Conservation (phyloP, 2,329 filamentous ascomycete genomes). For the Calonectria crousiana region DNA sequence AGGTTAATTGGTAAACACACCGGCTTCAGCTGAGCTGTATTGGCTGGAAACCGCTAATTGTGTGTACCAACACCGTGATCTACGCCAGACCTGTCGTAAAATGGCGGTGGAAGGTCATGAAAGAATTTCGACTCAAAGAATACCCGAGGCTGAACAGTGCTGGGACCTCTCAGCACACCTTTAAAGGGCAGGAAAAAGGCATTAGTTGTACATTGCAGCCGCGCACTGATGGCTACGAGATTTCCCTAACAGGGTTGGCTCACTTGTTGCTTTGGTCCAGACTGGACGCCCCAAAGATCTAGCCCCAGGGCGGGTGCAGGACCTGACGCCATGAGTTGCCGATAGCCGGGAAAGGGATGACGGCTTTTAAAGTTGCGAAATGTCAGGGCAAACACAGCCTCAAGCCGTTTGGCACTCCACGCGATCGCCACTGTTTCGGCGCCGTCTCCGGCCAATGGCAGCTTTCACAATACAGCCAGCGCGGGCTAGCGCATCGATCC, state of each 20-base stretch:
- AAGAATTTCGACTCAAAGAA: background rate
- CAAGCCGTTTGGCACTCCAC: background rate
- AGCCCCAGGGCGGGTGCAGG: background rate
- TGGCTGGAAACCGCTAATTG: no score
- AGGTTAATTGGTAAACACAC: no score
- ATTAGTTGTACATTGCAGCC: background rate
- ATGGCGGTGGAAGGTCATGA: background rate
- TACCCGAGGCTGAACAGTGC: background rate
- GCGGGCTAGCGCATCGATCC: background rate
- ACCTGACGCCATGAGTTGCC: background rate
- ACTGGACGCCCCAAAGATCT: background rate
- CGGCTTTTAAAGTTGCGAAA: background rate
- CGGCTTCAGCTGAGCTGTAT: no score
- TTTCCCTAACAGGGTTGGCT: background rate
- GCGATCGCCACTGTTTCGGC: no score
- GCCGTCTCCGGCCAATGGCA: background rate
- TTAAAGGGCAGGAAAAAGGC: background rate
- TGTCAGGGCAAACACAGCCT: background rate
- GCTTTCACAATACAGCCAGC: no score
- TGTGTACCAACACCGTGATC: no score
- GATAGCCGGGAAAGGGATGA: background rate
- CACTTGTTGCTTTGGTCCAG: background rate
- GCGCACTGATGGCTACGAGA: background rate
- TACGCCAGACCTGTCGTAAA: no score
- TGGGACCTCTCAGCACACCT: background rate